Conservation (phyloP, 1,139 yeast genomes). For the Hansenula sp. region DNA sequence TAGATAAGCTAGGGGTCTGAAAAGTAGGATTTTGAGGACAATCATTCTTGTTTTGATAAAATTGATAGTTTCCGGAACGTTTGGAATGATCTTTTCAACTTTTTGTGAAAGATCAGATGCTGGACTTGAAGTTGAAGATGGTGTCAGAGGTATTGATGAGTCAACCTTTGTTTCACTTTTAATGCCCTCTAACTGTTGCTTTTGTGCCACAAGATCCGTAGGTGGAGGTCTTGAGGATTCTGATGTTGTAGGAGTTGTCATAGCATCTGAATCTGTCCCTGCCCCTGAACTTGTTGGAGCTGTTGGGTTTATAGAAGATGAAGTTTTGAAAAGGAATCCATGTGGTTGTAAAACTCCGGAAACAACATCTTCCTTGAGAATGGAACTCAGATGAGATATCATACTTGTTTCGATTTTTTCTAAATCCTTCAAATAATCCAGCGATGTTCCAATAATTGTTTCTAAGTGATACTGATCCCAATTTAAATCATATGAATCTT, state of each 20-base stretch:
- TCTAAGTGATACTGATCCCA: slow-evolving; percentile 16
- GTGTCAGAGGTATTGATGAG: slow-evolving; percentile 5
- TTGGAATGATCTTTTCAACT: slow-evolving; percentile 1
- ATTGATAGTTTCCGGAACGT: slow-evolving; percentile 17
- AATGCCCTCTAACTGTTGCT: background rate
- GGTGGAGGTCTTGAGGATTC: background rate
- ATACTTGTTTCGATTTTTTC: slow-evolving; percentile 17
- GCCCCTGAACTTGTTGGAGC: background rate
- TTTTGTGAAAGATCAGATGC: slow-evolving; percentile 4
- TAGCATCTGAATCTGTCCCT: background rate
- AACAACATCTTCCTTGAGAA: slow-evolving; percentile 11
- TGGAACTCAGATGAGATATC: slow-evolving; percentile 10
- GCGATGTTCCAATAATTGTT: slow-evolving; percentile 5
- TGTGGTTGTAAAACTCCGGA: slow-evolving; percentile 15
- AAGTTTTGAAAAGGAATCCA: slow-evolving; percentile 16
- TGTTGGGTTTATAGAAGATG: background rate
- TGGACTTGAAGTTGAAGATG: slow-evolving; percentile 2
- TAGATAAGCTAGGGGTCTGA: slow-evolving; percentile 17
- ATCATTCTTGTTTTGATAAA: slow-evolving; percentile 20
- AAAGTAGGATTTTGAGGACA: slow-evolving; percentile 14
- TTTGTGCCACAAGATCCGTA: background rate
- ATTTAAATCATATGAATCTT: slow-evolving; percentile 13
- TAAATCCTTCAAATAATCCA: slow-evolving; percentile 14
- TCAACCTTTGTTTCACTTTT: background rate
- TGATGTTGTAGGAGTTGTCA: background rate